Base-by-base conservation (phyloP, 139 green algal species). In the Tetradesmus obliquus region DNA sequence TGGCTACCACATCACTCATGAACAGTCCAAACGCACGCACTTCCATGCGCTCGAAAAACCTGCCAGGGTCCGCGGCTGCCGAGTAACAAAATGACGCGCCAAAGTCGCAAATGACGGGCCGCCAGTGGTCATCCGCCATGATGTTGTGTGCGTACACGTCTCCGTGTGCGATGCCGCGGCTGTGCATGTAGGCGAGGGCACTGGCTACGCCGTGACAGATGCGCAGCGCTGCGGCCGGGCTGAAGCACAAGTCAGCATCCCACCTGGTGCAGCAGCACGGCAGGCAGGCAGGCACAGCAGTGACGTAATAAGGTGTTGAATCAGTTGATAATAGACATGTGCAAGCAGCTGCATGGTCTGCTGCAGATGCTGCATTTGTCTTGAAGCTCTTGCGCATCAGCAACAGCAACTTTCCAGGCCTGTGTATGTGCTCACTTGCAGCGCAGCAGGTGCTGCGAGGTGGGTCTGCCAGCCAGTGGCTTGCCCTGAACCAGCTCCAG, bases 111-210 rank as follows among this genome's bases (percentile, higher is more conserved):
- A 98, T 91, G 32, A 96, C 93, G 5, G 95, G 86, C 7, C 91
- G 72, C 20, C 91, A 94, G 13, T 84, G 6, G 15, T 55, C 13
- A 55, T 88, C 57, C 1, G 80, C 51, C 60, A 93, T 84, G 79
- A 97, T 82, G 90, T 98, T 98, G 95, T 98, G 97, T 0, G 95
- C 97, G 71, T 98, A 98, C 81, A 98, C 95, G 85, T 98, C 97
- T 9, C 97, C 96, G 90, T 97, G 72, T 9, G 83, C 32, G 13
- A 98, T 94, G 57, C 92, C 84, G 3, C 17, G 69, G n/a, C 0
- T 55, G 91, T 94, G 93, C 53, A 88, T 58, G 83, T 95, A 92
- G 2, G 55, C 45, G 20, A 96, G 83, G 2, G 94, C 91, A 0
- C 24, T 74, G 0, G 93, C 87, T n/a, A 95, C 24, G 15, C 92